Conservation (phyloP, 2,329 filamentous ascomycete species). For the Lecanicillium sp. region DNA sequence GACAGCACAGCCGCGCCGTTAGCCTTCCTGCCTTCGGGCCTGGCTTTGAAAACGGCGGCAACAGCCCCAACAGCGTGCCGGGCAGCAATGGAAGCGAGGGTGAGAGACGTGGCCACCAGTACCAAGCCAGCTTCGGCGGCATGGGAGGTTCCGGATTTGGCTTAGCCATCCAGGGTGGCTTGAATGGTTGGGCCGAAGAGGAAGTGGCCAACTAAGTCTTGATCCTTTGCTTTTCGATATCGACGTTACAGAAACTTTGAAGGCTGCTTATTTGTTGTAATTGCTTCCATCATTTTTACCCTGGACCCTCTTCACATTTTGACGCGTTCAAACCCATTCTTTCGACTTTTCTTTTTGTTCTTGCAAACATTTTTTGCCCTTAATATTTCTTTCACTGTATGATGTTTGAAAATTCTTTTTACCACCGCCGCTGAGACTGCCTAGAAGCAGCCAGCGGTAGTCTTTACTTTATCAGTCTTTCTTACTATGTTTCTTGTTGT, state of each 20-base stretch:
- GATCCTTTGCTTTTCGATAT: constrained; percentile 10
- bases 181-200: constrained; percentile 63
- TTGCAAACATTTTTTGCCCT: constrained; percentile 6
- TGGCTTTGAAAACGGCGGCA: constrained; percentile 53
- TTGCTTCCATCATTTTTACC: constrained; percentile 16
- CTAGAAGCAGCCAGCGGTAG: not conserved
- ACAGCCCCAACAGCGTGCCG: constrained; percentile 40
- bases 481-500: not conserved
- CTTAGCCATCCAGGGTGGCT: constrained; percentile 53
- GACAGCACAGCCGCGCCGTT: constrained; percentile 71
- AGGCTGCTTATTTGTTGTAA: constrained; percentile 14
- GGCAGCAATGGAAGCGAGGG: constrained; percentile 39
- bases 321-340: constrained; percentile 4
- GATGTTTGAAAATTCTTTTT: constrained; percentile 15
- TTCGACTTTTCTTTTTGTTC: constrained; percentile 8
- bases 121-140: constrained; percentile 55
- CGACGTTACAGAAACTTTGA: constrained; percentile 1
- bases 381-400: constrained; percentile 20
- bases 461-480: too few relatives aligned
- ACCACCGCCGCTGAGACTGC: constrained; percentile 9
- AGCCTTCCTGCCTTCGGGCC: constrained; percentile 70
- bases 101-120: constrained; percentile 57
- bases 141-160: constrained; percentile 50
- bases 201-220: constrained; percentile 49
- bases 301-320: constrained; percentile 5